These are phyloP conservation scores for Myxozyma neotropica DNA, from an alignment of 805 yeast genomes.

Conservation along the genomic window DNA sequence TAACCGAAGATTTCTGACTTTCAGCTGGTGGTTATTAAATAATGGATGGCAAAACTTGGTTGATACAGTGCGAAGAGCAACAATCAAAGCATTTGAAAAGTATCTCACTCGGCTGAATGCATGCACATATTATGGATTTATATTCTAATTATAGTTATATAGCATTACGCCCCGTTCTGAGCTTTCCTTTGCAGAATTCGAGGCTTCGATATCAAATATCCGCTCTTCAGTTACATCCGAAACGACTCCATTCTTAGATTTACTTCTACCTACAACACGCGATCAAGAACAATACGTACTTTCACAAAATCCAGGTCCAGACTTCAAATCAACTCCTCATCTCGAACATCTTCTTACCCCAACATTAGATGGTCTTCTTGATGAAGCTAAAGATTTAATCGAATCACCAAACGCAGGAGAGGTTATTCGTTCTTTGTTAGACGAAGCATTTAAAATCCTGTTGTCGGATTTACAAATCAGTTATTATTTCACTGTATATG, in stretches of 20 bases:
- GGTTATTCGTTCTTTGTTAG: constrained; percentile 47
- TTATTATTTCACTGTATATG: constrained; percentile 7
- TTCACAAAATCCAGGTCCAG: constrained; percentile 11
- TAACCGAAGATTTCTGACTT: constrained; percentile 78
- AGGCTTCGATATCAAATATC: neutral
- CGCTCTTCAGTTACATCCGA: constrained; percentile 2
- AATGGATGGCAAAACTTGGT: constrained; percentile 74
- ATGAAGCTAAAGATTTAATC: constrained; percentile 50
- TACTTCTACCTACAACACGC: constrained; percentile 27
- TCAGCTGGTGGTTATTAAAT: constrained; percentile 93
- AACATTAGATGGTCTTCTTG: constrained; percentile 43
- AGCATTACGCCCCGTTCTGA: constrained; percentile 9
- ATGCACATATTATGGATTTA: neutral
- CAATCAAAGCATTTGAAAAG: constrained; percentile 58
- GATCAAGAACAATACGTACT: constrained; percentile 34
- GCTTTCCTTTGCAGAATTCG: constrained; percentile 5
- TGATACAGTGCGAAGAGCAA: constrained; percentile 56
- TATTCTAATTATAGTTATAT: neutral
- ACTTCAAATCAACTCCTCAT: constrained; percentile 9
- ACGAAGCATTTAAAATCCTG: constrained; percentile 51
- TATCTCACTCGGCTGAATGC: neutral
- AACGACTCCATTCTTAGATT: constrained; percentile 1
- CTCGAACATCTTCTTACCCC: constrained; percentile 9
- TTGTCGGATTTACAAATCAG: constrained; percentile 44
- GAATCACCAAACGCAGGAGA: constrained; percentile 47